These are phyloP conservation scores for Botrytis aclada DNA, from an alignment of 2,329 filamentous ascomycete species.

Conservation along the genomic window DNA sequence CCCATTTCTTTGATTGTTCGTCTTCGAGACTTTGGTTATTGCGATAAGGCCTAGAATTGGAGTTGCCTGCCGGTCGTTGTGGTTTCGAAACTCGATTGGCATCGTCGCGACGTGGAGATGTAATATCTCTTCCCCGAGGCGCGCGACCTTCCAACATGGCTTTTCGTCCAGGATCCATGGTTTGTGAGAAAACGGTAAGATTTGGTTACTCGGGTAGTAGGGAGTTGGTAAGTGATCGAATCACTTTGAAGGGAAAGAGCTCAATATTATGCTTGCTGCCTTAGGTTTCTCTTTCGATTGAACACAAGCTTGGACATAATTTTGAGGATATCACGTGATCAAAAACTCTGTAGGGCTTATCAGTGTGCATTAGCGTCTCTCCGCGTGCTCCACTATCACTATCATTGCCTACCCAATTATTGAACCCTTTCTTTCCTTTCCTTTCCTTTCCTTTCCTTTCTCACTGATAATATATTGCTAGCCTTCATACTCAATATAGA, in stretches of 20 bases:
- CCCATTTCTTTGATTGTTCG: slow-evolving; percentile 76
- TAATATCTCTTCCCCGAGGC: slow-evolving; percentile 49
- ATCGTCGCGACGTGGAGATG: slow-evolving; percentile 53
- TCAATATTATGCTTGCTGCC: neutral
- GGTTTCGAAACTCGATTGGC: slow-evolving; percentile 57
- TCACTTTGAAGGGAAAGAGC: neutral
- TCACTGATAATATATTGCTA: neutral
- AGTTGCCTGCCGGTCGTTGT: slow-evolving; percentile 31
- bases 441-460: neutral
- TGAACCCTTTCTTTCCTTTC: neutral
- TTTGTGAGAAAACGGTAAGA: neutral
- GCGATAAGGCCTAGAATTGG: slow-evolving; percentile 32
- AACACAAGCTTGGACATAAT: neutral
- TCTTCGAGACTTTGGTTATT: slow-evolving; percentile 48
- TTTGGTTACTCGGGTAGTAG: neutral
- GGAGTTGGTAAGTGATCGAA: neutral
- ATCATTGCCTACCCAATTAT: neutral
- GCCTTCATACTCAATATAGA: neutral
- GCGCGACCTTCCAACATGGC: slow-evolving; percentile 34
- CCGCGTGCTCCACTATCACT: neutral
- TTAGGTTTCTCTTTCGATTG: neutral
- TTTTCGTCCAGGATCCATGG: slow-evolving; percentile 36
- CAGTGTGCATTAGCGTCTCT: neutral
- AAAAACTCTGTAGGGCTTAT: neutral
- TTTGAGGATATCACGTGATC: neutral